Evolutionary conservation across 805 yeast species (phyloP), one percentile per base, ranked within the genome.

Genomic region (Yarrowia alimentaria): DNA sequence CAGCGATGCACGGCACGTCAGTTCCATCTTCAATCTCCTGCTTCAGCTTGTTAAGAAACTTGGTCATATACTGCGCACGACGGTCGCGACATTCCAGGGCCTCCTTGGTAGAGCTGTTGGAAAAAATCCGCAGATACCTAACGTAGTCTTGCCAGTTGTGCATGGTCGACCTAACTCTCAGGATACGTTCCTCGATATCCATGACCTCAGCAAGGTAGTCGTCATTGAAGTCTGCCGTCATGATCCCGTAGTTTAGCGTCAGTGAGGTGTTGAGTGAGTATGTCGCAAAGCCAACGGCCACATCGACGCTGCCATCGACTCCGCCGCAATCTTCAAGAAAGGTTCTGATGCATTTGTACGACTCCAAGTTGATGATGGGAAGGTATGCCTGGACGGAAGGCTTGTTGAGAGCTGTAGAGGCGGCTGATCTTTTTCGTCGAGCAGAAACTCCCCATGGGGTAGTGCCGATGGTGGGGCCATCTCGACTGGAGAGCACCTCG

Each of bases 401-500:
- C 4, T 68, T 65, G 38, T 69, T 68, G 54, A 70, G 62, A 14
- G 70, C 70, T 14, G 66, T 57, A n/a, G 66, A 69, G 13, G 69
- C 72, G 11, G 68, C 71, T 28, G 62, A 58, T 19, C 71, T 53
- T 48, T 69, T 67, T n/a, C 64, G 60, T 34, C 60, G 60, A 38
- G 71, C 67, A 8, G 65, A 58, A n/a, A 66, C 72, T 26, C 64
- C 61, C 70, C 71, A 71, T 2, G 74, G 73, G 5, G 74, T 68
- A 3, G 74, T 70, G 7, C 74, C 74, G 29, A 70, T 69, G 1
- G 74, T 71, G 31, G 67, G 64, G 3, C 74, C 73, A 55, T 57
- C 71, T 43, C 56, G 67, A 22, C 57, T 83, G 73, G 33, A 83
- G 69, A 65, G 66, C 16, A 83, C 70, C 14, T 71, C 67, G 64